Percentiles rank a stretch among this genome's conserved stretches.
Conservation (phyloP, 306 rosid genomes). For the Myrica gale region DNA sequence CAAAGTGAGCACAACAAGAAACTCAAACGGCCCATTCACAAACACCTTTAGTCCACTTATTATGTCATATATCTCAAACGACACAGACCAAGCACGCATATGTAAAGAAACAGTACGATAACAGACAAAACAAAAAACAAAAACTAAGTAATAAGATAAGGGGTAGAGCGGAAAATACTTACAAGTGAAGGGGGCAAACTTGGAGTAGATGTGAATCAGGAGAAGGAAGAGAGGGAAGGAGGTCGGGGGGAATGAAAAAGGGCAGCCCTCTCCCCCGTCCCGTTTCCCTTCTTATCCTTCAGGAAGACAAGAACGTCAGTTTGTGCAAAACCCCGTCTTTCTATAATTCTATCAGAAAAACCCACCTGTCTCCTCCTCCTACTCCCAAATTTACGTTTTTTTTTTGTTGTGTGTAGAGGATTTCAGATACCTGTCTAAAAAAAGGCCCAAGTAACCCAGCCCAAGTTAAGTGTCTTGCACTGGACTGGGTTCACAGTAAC, state of each 20-base stretch:
- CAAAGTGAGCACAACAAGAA: background rate
- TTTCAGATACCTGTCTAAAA: too few species aligned
- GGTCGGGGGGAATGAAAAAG: slow-evolving; percentile 70
- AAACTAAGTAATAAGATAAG: too few species aligned
- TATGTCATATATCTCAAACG: background rate
- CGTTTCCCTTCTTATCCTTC: background rate
- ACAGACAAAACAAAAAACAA: background rate
- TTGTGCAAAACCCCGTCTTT: background rate
- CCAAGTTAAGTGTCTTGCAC: too few species aligned
- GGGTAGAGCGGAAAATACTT: slow-evolving; percentile 19
- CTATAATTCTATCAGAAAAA: too few species aligned
- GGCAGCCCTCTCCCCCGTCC: slow-evolving; percentile 52
- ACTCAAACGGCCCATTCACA: slow-evolving; percentile 20
- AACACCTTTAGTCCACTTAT: slow-evolving; percentile 6
- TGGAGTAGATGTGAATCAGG: slow-evolving; percentile 86
- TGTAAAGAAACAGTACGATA: background rate
- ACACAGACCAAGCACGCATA: background rate
- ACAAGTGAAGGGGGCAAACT: slow-evolving; percentile 83
- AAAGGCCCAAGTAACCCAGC: too few species aligned
- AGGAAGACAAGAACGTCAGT: background rate
- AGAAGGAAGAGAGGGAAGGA: slow-evolving; percentile 81
- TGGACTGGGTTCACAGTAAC: too few species aligned
- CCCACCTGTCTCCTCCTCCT: too few species aligned
- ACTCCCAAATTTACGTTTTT: background rate
- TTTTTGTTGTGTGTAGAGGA: too few species aligned